A percentile compares a stretch with the other conserved stretches of the same genome.
phyloP scores from a whole-genome alignment of 2,329 filamentous ascomycete genomes.

The Harringtonia aguacate region DNA sequence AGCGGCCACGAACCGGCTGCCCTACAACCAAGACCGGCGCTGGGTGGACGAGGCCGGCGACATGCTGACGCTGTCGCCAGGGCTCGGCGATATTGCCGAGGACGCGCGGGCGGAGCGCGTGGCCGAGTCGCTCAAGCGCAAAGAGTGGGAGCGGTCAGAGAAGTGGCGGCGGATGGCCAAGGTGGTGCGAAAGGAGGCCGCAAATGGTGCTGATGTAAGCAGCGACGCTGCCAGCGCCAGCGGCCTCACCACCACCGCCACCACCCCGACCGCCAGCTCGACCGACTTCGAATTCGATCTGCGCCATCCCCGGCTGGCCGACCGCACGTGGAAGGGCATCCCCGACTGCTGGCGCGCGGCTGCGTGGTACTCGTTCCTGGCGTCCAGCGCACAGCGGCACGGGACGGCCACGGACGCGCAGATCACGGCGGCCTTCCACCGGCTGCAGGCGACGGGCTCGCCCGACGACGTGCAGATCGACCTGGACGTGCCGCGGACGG shows the following conservation, averaged over 20 bases:
- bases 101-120: conserved; percentile 42
- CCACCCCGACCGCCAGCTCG: too few species aligned
- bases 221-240: not conserved
- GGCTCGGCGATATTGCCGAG: conserved; percentile 43
- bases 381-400: conserved; percentile 50
- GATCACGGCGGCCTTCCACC: conserved; percentile 56
- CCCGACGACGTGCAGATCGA: conserved; percentile 96
- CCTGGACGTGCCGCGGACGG: conserved; percentile 89
- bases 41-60: conserved; percentile 57
- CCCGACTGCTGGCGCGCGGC: conserved; percentile 89
- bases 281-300: conserved; percentile 71
- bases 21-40: conserved; percentile 49
- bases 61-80: conserved; percentile 51
- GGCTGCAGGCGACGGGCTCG: conserved; percentile 61
- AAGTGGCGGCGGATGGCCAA: conserved; percentile 61
- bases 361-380: conserved; percentile 91
- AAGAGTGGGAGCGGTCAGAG: conserved; percentile 51
- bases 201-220: conserved; percentile 36
- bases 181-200: conserved; percentile 37
- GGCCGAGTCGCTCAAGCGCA: conserved; percentile 46
- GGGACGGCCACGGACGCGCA: not conserved
- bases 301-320: conserved; percentile 72
- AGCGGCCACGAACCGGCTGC: conserved; percentile 47
- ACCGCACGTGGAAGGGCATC: conserved; percentile 95
- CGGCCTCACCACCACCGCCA: too few species aligned